Base-by-base conservation (phyloP, 2,329 filamentous ascomycete species). In the Colletotrichum sp. region DNA sequence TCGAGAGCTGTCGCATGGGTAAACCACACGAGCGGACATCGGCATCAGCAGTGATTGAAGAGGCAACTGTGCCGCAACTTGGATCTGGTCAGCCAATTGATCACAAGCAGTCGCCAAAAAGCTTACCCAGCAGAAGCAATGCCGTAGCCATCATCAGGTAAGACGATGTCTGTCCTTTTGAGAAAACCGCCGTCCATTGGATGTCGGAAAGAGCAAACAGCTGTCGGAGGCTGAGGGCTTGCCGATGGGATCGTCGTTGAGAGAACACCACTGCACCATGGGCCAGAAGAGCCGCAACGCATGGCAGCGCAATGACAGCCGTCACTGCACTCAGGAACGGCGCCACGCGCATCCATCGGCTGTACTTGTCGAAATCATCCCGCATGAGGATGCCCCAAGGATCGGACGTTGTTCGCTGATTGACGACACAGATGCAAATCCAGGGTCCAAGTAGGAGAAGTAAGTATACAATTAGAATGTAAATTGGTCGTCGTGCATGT, bases 221-320 rank as follows among this genome's bases (percentile, higher is more conserved):
- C 14, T 77, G 75, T 14, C 73, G 73, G 13, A 77, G 38, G 16
- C 59, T 77, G 24, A 76, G 55, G 21, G 64, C 61, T 62, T 76
- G 75, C 34, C 70, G 59, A 16, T 58, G 36, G 13, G 58, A 56
- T 28, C 55, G 69, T 59, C 75, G 69, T 58, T 77, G 73, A 8
- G 73, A 73, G 24, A 65, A 76, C 14, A 76, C 73, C 5, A 76
- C 75, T 7, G 69, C 75, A 38, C 73, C 75, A 16, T 77, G 67
- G 8, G 75, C 73, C 32, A 76, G 28, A 16, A 77, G 61, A 26
- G 69, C 65, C 61, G 75, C 64, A 32, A 76, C 73, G 56, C 73
- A 73, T 14, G 75, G 73, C 34, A 77, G 36, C 16, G 75, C 65
- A 12, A 70, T 61, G n/a, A 76, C 64, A 65, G 75, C 73, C n/a